Base-by-base conservation (phyloP, 345 rosid genomes). In the Citrus reticulata region DNA sequence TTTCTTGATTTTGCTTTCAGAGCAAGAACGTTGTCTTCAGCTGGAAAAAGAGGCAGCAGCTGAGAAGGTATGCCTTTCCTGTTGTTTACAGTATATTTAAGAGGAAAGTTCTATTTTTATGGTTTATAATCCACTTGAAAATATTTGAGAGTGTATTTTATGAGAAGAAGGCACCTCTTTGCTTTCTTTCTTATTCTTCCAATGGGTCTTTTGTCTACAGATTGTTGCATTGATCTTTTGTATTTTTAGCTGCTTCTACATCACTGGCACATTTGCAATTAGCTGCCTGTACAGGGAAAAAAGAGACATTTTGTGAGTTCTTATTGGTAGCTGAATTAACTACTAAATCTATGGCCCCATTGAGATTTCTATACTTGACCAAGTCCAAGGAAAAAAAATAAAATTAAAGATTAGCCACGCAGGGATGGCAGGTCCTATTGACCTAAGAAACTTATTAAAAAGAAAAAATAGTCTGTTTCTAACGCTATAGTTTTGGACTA, bases 11-110 rank as follows among this genome's bases (percentile, higher is more conserved):
- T 54, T 77, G 46, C 40, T 60, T 46, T 34, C 76, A 89, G 92
- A 80, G 60, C 78, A 79, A 70, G 86, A 77, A 42, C 74, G 13
- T 34, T 59, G 82, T 39, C 70, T 49, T 24, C 72, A 77, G 55
- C 76, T 85, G 82, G 79, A 73, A 49, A 79, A 80, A 68, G 76
- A 19, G 49, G 40, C 73, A 51, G 75, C 85, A 13, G 67, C 77
- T 37, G 85, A 78, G 73, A 82, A 79, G 89, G 92, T 87, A 85
- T 66, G 72, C 39, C 49, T 62, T 29, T 29, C 58, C 29, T 68
- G 14, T 68, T 54, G 30, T 76, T 65, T 17, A 19, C 19, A 22
- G 2, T 69, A 25, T 29, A 65, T 79, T 16, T 25, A 19, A 37
- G 37, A 9, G 6, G 34, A 55, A 10, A 16, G 32, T 32, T 0